A percentile compares a stretch with the other conserved stretches of the same genome.
Conservation (phyloP, 2,329 filamentous ascomycete genomes). For the Lecanoromycetidae sp. region DNA sequence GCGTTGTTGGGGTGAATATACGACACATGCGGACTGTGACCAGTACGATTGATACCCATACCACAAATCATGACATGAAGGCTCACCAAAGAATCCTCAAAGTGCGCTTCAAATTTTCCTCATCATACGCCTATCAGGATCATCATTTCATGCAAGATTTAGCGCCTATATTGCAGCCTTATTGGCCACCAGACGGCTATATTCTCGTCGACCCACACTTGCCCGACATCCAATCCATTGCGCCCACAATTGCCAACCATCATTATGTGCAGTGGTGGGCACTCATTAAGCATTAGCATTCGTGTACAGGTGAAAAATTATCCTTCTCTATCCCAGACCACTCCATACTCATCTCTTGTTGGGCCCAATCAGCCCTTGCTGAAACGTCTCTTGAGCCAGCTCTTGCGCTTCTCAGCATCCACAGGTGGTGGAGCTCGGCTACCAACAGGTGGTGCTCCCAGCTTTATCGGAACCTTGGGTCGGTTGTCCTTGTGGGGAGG, state of each 20-base stretch:
- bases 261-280: slow-evolving; percentile 1
- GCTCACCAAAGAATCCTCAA: neutral
- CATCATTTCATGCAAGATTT: no score
- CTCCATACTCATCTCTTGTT: neutral
- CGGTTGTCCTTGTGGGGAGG: slow-evolving; percentile 17
- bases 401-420: slow-evolving; percentile 62
- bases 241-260: slow-evolving; percentile 10
- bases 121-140: no score
- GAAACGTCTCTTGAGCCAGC: slow-evolving; percentile 76
- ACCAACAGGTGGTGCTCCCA: slow-evolving; percentile 14
- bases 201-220: neutral
- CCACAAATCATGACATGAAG: no score
- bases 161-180: no score
- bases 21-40: no score
- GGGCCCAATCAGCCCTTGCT: slow-evolving; percentile 45
- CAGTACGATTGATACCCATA: no score
- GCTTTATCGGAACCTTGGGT: slow-evolving; percentile 20
- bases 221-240: neutral
- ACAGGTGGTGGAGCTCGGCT: slow-evolving; percentile 5
- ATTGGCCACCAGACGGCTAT: neutral
- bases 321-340: neutral
- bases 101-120: no score
- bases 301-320: slow-evolving; percentile 1
- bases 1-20: no score
- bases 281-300: slow-evolving; percentile 12